Percentiles rank a stretch among this genome's conserved stretches.
phyloP scores from a whole-genome alignment of 164 flowering plant genomes.

The Chloranthus sessilifolius region DNA sequence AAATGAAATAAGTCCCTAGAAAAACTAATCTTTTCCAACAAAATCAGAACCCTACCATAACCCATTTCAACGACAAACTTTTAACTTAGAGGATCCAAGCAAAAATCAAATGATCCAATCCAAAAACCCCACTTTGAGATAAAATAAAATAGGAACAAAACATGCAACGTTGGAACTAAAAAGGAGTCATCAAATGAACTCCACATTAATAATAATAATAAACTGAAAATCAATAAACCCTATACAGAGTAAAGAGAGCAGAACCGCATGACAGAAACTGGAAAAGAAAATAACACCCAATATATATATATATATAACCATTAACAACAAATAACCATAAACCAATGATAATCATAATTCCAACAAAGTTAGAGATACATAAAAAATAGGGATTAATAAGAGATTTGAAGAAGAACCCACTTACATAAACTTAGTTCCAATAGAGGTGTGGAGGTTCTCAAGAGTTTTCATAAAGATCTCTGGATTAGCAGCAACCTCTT shows the following conservation, averaged over 20 bases:
- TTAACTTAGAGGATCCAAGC: no score
- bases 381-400: no score
- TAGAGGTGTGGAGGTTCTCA: constrained; percentile 36
- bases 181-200: no score
- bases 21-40: no score
- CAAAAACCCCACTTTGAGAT: not conserved
- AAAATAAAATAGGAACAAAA: not conserved
- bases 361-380: no score
- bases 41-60: no score
- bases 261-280: not conserved
- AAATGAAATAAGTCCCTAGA: no score
- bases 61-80: no score
- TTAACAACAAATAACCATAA: not conserved
- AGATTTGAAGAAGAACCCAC: constrained; percentile 12
- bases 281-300: not conserved
- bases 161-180: no score
- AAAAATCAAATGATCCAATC: no score
- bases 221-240: not conserved
- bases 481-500: constrained; percentile 38
- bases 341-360: no score
- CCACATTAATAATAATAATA: no score
- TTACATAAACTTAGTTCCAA: constrained; percentile 52
- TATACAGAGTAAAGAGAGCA: not conserved
- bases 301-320: not conserved
- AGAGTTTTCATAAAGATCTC: constrained; percentile 54